Evolutionary conservation across 2,329 filamentous ascomycete genomes (phyloP).

Genomic region (Microdochium nivale): DNA sequence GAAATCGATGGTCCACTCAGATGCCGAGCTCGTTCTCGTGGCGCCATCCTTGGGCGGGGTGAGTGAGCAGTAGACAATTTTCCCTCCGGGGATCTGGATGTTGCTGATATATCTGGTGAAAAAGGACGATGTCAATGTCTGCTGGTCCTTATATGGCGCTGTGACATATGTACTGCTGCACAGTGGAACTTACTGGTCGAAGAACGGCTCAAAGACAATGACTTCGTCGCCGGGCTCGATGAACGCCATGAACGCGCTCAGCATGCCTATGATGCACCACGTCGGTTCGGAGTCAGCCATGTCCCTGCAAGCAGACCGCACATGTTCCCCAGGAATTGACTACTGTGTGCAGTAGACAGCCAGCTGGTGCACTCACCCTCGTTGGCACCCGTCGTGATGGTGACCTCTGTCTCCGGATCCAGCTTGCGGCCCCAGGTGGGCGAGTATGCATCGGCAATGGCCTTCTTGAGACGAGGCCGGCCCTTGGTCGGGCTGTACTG

Average conservation of each 20-base stretch:
- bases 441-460: constrained; percentile 85
- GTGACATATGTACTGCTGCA: neutral
- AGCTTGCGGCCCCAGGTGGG: constrained; percentile 76
- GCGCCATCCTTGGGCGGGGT: constrained; percentile 78
- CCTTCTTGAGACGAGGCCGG: constrained; percentile 82
- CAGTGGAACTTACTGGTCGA: constrained; percentile 64
- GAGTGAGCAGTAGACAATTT: constrained; percentile 90
- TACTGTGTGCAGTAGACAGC: too few species aligned
- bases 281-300: neutral
- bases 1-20: constrained; percentile 84
- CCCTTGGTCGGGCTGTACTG: constrained; percentile 97
- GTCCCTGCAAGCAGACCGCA: too few species aligned
- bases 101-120: constrained; percentile 74
- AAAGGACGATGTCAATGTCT: neutral
- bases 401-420: constrained; percentile 86
- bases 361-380: constrained; percentile 49
- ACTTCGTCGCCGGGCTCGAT: constrained; percentile 92
- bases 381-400: constrained; percentile 87
- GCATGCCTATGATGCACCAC: constrained; percentile 54
- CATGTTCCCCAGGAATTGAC: neutral
- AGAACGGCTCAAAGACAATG: constrained; percentile 97
- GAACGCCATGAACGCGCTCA: constrained; percentile 97
- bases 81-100: constrained; percentile 96
- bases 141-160: neutral
- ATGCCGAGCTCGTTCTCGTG: constrained; percentile 70